phyloP scores from a whole-genome alignment of 2,329 filamentous ascomycete species.

The Plectosphaerella plurivora region DNA sequence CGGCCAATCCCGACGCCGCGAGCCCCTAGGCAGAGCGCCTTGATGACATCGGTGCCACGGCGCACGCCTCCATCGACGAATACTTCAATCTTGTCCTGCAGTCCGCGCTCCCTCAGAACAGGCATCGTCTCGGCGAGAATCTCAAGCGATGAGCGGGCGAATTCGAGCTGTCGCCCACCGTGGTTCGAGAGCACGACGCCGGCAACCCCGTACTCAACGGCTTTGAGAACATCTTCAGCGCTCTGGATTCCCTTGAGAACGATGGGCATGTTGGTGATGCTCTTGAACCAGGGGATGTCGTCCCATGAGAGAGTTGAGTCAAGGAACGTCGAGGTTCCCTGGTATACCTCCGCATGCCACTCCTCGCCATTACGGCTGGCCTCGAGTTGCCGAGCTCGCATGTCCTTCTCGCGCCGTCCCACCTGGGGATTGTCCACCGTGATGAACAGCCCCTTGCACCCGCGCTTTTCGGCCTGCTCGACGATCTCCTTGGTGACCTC shows the following conservation, averaged over 20 bases:
- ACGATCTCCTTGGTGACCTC: slow-evolving; percentile 44
- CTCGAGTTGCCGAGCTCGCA: slow-evolving; percentile 36
- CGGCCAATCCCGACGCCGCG: slow-evolving; percentile 66
- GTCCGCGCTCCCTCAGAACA: slow-evolving; percentile 58
- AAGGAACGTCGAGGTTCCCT: slow-evolving; percentile 53
- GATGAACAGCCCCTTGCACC: slow-evolving; percentile 49
- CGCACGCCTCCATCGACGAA: slow-evolving; percentile 63
- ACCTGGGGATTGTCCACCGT: slow-evolving; percentile 55
- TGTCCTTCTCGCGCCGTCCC: slow-evolving; percentile 46
- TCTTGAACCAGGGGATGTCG: slow-evolving; percentile 60
- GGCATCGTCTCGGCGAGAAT: slow-evolving; percentile 51
- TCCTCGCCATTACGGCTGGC: slow-evolving; percentile 46
- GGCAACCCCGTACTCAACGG: slow-evolving; percentile 49
- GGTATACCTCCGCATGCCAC: slow-evolving; percentile 32
- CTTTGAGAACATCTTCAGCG: slow-evolving; percentile 28
- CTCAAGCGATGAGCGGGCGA: slow-evolving; percentile 49
- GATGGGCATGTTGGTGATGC: slow-evolving; percentile 51
- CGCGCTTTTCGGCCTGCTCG: slow-evolving; percentile 34
- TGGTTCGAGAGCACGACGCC: slow-evolving; percentile 60
- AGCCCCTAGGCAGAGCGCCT: slow-evolving; percentile 60
- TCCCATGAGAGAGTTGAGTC: slow-evolving; percentile 57
- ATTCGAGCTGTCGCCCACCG: slow-evolving; percentile 44
- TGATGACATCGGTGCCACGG: slow-evolving; percentile 62
- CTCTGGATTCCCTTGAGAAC: slow-evolving; percentile 28
- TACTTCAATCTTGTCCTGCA: slow-evolving; percentile 31